Evolutionary conservation across 441 rosid genomes (phyloP), one percentile per base, ranked within the genome.

Genomic region (Manihot esculenta): DNA sequence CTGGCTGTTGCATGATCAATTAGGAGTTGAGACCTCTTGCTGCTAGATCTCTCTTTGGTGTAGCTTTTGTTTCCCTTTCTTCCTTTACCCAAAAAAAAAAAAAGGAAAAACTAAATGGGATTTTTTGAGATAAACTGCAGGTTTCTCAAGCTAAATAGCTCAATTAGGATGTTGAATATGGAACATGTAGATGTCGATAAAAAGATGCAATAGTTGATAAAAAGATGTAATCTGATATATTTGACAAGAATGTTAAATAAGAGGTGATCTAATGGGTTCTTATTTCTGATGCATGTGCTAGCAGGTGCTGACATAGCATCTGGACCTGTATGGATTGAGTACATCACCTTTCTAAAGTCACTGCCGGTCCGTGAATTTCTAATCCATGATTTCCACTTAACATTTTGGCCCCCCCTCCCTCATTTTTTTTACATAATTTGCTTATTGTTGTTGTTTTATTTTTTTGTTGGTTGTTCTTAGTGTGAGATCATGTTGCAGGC

Each of bases 271-370:
- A 42, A 79, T 71, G 69, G 61, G 12, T 74, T 20, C 68, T 73
- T 74, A 71, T 73, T 74, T 82, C 53, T 27, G 74, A 68, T 87
- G 68, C 61, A 14, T 84, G 53, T 74, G 72, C 72, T 78, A 49
- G 59, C 87, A 94, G 99, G 99, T 76, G 78, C 90, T n/a, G 99
- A 94, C 78, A 85, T 90, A 61, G 86, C 92, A 83, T 83, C 98
- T 69, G 98, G 99, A 58, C 98, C 98, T 24, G 77, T 92, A 72
- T 94, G 99, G 99, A 82, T 87, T 67, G 99, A 94, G 79, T 92
- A 89, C 87, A 85, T 92, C 64, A 72, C 89, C 74, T 92, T 88
- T 81, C 81, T 94, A 64, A 89, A 89, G 81, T 88, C 94, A 26
- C 69, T 89, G 67, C 99, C 90, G 84, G 97, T 90, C 75, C 51